Percentiles rank a stretch among this genome's conserved stretches.
Evolutionary conservation across 2,329 filamentous ascomycete genomes (phyloP).

Genomic region (Fusarium concolor): DNA sequence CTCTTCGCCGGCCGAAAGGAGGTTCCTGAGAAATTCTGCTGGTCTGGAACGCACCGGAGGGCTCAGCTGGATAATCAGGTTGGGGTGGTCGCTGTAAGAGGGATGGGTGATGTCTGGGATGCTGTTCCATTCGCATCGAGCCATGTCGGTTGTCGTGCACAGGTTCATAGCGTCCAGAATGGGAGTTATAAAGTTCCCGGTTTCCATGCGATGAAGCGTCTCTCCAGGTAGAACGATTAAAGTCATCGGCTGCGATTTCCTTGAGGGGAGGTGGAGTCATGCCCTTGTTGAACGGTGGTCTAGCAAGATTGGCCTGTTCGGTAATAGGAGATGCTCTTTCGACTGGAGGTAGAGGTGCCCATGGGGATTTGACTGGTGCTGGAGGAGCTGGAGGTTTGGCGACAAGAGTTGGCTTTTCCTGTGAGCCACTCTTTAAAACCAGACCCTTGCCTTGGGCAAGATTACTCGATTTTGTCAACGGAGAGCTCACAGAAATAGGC

Average conservation of each 20-base stretch:
- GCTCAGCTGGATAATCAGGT: slow-evolving; percentile 78
- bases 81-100: slow-evolving; percentile 79
- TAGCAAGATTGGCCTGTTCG: slow-evolving; percentile 62
- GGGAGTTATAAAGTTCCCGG: slow-evolving; percentile 92
- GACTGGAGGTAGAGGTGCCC: slow-evolving; percentile 87
- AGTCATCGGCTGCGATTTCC: slow-evolving; percentile 94
- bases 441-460: slow-evolving; percentile 69
- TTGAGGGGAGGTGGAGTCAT: slow-evolving; percentile 65
- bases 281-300: slow-evolving; percentile 65
- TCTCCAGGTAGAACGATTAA: slow-evolving; percentile 84
- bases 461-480: slow-evolving; percentile 58
- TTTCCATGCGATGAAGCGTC: slow-evolving; percentile 73
- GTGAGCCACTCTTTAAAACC: slow-evolving; percentile 71
- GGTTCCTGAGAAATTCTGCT: slow-evolving; percentile 74
- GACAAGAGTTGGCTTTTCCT: slow-evolving; percentile 78
- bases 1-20: slow-evolving; percentile 79
- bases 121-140: slow-evolving; percentile 73
- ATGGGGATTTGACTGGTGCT: slow-evolving; percentile 86
- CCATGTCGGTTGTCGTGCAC: slow-evolving; percentile 79
- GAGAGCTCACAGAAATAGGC: slow-evolving; percentile 51
- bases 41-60: slow-evolving; percentile 88
- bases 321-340: slow-evolving; percentile 80
- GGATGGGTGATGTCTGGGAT: slow-evolving; percentile 74
- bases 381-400: slow-evolving; percentile 76
- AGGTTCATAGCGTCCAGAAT: slow-evolving; percentile 92